phyloP scores from a whole-genome alignment of 495 filamentous ascomycete species.

The Penicillium desertorum region DNA sequence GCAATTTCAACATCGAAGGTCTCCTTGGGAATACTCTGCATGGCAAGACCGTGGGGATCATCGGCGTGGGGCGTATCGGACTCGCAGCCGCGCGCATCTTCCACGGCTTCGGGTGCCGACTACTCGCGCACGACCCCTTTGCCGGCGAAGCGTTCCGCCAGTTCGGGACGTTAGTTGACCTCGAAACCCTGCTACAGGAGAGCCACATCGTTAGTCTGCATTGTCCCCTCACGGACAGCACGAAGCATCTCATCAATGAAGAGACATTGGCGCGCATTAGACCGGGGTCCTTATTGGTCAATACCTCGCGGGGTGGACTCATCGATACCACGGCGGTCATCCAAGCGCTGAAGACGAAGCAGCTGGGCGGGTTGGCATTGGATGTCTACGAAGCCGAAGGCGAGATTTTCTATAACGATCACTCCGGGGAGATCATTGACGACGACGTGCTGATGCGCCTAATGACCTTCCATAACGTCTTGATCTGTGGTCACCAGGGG shows the following conservation, averaged over 20 bases:
- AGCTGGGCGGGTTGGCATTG: slow-evolving; percentile 69
- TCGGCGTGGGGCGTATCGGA: slow-evolving; percentile 40
- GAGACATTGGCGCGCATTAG: slow-evolving; percentile 55
- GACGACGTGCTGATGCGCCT: slow-evolving; percentile 68
- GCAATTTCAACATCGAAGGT: slow-evolving; percentile 66
- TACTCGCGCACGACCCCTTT: slow-evolving; percentile 61
- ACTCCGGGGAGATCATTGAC: slow-evolving; percentile 64
- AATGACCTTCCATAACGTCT: slow-evolving; percentile 68
- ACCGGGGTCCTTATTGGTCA: slow-evolving; percentile 60
- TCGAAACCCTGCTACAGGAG: slow-evolving; percentile 54
- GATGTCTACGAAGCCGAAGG: slow-evolving; percentile 85
- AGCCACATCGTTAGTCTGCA: slow-evolving; percentile 64
- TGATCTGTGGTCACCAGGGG: slow-evolving; percentile 67
- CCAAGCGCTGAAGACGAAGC: slow-evolving; percentile 56
- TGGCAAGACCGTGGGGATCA: slow-evolving; percentile 55
- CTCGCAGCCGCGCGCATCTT: slow-evolving; percentile 45
- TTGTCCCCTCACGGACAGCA: slow-evolving; percentile 60
- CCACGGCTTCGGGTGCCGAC: slow-evolving; percentile 59
- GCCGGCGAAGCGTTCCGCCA: slow-evolving; percentile 44
- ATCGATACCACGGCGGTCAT: slow-evolving; percentile 61
- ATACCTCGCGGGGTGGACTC: slow-evolving; percentile 65
- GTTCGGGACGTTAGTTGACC: slow-evolving; percentile 53
- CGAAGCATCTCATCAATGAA: slow-evolving; percentile 60
- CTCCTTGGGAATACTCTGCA: slow-evolving; percentile 60
- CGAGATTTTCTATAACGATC: slow-evolving; percentile 63